Evolutionary conservation across 768 basidiomycete genomes (phyloP), one percentile per base, ranked within the genome.

Genomic region (Clathrus columnatus): DNA sequence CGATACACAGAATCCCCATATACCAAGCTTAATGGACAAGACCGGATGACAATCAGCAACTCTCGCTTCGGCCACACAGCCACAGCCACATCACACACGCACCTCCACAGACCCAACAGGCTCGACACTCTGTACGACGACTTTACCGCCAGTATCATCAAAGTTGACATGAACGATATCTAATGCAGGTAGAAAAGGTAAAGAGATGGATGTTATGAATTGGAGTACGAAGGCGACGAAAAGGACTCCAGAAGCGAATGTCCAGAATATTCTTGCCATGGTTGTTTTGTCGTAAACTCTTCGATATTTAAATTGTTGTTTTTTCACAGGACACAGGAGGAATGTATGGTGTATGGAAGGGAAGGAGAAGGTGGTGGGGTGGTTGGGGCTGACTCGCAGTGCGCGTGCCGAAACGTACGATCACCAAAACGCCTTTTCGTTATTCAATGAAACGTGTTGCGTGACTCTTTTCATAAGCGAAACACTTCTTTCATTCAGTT

Each of bases 191-290:
- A 90, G 72, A 69, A 71, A 82, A 0, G 88, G 87, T 2, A 88
- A 70, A 16, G 87, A 89, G 48, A 90, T 74, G 11, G 86, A 82
- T 28, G 81, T 78, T 59, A 89, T 69, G 64, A 88, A 72, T 61
- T 77, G 78, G 59, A 89, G 76, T 1, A 84, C 75, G 56, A 87
- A 77, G 24, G 87, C 86, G 44, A 67, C 69, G 62, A 79, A 71
- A 51, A 87, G 69, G 61, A 80, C 74, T 60, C 81, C 66, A 32
- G 79, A 61, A 28, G 80, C 83, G 17, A 57, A 57, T 36, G 56
- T 60, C 50, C 50, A 57, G 51, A 57, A 54, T 14, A 29, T 30
- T 43, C 59, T 56, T n/a, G 59, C 50, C 59, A 60, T 60, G 18
- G 29, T 55, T n/a, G n/a, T n/a, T n/a, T n/a, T n/a, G n/a, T n/a